These are phyloP conservation scores for Euphrasia arctica DNA, from an alignment of 305 asterid genomes.

Conservation along the genomic window DNA sequence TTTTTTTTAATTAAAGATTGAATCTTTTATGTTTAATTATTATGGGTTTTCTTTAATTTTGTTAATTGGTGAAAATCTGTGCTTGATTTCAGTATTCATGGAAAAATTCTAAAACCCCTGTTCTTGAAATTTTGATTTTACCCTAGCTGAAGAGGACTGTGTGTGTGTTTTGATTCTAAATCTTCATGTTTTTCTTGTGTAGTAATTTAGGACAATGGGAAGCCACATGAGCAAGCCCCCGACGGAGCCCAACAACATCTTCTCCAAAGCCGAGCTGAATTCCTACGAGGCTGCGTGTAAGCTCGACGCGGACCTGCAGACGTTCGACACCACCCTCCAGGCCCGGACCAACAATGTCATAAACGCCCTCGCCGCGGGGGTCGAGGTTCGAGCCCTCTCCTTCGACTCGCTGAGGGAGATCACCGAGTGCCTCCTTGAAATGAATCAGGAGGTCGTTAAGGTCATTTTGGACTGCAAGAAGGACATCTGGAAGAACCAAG, in stretches of 20 bases:
- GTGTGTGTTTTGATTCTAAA: neutral
- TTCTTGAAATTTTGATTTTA: slow-evolving; percentile 1
- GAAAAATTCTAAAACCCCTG: neutral
- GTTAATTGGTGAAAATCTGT: slow-evolving; percentile 2
- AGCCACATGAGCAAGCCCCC: slow-evolving; percentile 79
- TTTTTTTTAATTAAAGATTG: slow-evolving; percentile 18
- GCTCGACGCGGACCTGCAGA: slow-evolving; percentile 56
- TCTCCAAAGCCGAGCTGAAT: slow-evolving; percentile 41
- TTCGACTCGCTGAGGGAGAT: slow-evolving; percentile 77
- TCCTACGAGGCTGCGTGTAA: slow-evolving; percentile 83
- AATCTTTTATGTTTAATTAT: slow-evolving; percentile 25
- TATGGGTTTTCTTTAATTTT: slow-evolving; percentile 21
- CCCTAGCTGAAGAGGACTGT: neutral
- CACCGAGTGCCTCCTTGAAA: slow-evolving; percentile 79
- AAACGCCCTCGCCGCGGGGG: slow-evolving; percentile 67
- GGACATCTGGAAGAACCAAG: slow-evolving; percentile 93
- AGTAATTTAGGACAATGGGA: slow-evolving; percentile 56
- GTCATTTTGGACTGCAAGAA: slow-evolving; percentile 88
- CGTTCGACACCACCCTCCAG: slow-evolving; percentile 67
- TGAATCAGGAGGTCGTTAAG: slow-evolving; percentile 95
- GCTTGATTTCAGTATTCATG: neutral
- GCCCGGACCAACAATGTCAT: slow-evolving; percentile 59
- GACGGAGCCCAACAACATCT: slow-evolving; percentile 56
- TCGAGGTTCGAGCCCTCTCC: slow-evolving; percentile 79
- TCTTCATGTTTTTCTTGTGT: neutral